phyloP scores from a whole-genome alignment of 2,329 filamentous ascomycete species.

The Proliferodiscus dingleyae region DNA sequence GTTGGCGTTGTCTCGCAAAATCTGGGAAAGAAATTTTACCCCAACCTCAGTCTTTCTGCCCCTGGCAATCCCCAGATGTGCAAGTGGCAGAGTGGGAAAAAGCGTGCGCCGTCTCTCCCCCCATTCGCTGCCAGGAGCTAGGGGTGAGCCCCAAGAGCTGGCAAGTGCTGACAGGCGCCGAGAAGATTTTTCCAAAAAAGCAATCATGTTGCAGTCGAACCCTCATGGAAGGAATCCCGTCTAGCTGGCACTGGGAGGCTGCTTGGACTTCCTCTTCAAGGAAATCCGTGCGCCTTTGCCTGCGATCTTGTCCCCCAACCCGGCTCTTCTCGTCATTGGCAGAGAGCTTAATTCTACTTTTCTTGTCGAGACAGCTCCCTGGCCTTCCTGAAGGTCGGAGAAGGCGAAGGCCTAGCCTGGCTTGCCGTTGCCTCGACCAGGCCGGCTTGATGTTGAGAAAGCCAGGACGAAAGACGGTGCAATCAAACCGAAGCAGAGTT shows the following conservation, averaged over 20 bases:
- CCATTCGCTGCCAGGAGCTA: not conserved
- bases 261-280: not conserved
- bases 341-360: too few species aligned
- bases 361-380: too few species aligned
- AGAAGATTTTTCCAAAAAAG: constrained; percentile 9
- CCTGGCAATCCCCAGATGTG: constrained; percentile 13
- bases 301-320: not conserved
- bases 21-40: constrained; percentile 20
- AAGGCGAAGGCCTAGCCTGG: too few species aligned
- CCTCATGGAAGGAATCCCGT: not conserved
- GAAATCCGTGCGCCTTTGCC: not conserved
- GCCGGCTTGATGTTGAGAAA: too few species aligned
- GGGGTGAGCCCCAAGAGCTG: not conserved
- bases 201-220: constrained; percentile 1
- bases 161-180: not conserved
- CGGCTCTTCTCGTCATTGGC: too few species aligned
- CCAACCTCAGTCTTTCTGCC: constrained; percentile 18
- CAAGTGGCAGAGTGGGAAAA: not conserved
- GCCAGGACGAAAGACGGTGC: not conserved
- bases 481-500: too few species aligned
- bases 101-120: constrained; percentile 9
- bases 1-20: constrained; percentile 10
- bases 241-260: not conserved
- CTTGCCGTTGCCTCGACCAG: too few species aligned
- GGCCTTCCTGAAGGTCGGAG: too few species aligned